Conservation (phyloP, 129 eudicot species). For the Scalesia atractyloides region DNA sequence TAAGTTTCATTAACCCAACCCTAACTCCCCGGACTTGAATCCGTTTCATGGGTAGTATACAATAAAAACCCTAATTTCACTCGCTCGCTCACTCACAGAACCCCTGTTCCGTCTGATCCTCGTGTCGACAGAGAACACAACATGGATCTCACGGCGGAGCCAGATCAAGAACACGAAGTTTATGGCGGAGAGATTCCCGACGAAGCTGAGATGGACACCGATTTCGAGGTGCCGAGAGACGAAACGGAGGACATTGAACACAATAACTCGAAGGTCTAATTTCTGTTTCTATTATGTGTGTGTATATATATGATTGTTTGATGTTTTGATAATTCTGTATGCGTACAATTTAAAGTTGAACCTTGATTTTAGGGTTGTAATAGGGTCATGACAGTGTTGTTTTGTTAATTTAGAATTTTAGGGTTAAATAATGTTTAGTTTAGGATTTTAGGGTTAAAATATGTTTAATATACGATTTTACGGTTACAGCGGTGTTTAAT, state of each 20-base stretch:
- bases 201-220: slow-evolving; percentile 70
- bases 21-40: background rate
- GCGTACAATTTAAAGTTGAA: background rate
- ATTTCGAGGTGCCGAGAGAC: slow-evolving; percentile 47
- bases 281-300: background rate
- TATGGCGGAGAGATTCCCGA: slow-evolving; percentile 67
- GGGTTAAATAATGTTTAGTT: too few species aligned
- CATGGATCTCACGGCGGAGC: slow-evolving; percentile 45
- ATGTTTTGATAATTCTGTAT: background rate
- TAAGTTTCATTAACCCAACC: background rate
- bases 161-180: slow-evolving; percentile 68
- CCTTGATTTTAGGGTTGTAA: background rate
- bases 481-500: background rate
- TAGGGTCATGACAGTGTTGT: background rate
- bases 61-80: slow-evolving; percentile 4
- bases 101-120: slow-evolving; percentile 7
- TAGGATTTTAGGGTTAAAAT: too few species aligned
- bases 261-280: slow-evolving; percentile 44
- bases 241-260: slow-evolving; percentile 42
- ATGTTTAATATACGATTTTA: too few species aligned
- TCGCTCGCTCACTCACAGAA: background rate
- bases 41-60: background rate
- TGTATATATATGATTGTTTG: background rate
- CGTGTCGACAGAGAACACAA: background rate
- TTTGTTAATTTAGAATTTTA: slow-evolving; percentile 43